These are phyloP conservation scores for Metschnikowia proteae DNA, from an alignment of 805 yeast genomes.

Conservation along the genomic window DNA sequence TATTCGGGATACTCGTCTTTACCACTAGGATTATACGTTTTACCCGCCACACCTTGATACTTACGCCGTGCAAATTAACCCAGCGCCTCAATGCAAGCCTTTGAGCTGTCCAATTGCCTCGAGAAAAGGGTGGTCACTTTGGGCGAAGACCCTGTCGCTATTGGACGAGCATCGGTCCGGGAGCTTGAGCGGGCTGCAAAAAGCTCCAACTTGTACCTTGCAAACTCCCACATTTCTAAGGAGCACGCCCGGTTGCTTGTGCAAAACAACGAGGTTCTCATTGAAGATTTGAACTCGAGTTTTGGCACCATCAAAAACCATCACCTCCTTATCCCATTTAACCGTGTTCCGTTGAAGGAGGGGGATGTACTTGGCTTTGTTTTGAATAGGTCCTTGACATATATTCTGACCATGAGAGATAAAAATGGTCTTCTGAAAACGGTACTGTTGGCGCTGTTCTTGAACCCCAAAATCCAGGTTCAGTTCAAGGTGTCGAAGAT, in stretches of 20 bases:
- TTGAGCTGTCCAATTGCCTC: not conserved
- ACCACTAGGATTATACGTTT: not conserved
- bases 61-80: not conserved
- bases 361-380: slow-evolving; percentile 36
- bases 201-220: slow-evolving; percentile 30
- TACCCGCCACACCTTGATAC: not conserved
- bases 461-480: slow-evolving; percentile 13
- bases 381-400: slow-evolving; percentile 27
- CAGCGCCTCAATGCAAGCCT: not conserved
- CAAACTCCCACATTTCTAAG: slow-evolving; percentile 36
- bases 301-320: slow-evolving; percentile 38
- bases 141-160: slow-evolving; percentile 5
- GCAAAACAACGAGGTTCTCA: slow-evolving; percentile 18
- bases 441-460: slow-evolving; percentile 8
- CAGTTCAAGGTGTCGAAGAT: slow-evolving; percentile 5
- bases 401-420: slow-evolving; percentile 4
- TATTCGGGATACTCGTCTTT: not conserved
- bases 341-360: slow-evolving; percentile 6
- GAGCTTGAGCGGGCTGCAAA: slow-evolving; percentile 25
- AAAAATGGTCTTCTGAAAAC: slow-evolving; percentile 2
- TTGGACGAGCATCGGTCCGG: slow-evolving; percentile 31
- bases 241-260: slow-evolving; percentile 30
- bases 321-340: slow-evolving; percentile 22
- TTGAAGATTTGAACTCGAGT: slow-evolving; percentile 33
- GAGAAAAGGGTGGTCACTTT: slow-evolving; percentile 7